Evolutionary conservation across 257 asterid species (phyloP).

Genomic region (Ajuga chamaepitys): DNA sequence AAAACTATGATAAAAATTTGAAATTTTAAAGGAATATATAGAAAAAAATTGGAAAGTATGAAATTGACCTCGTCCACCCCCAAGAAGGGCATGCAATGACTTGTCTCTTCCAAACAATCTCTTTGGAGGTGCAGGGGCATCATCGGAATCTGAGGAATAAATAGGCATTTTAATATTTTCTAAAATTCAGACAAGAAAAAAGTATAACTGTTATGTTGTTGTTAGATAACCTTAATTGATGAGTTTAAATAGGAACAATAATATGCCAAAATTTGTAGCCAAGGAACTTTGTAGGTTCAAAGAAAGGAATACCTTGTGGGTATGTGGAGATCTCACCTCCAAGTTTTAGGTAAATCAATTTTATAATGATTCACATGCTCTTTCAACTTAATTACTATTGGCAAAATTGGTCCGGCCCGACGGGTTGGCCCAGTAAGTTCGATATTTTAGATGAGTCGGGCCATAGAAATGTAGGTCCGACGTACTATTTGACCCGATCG

Average conservation of each 20-base stretch:
- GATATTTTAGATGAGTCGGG: no score
- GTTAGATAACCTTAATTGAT: neutral
- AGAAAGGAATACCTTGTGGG: conserved; percentile 40
- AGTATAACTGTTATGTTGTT: neutral
- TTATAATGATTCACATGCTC: conserved; percentile 4
- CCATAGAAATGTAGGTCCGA: no score
- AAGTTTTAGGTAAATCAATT: conserved; percentile 5
- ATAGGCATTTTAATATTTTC: conserved; percentile 34
- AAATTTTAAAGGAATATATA: neutral
- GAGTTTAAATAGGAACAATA: conserved; percentile 15
- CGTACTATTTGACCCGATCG: no score
- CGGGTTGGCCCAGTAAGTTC: no score
- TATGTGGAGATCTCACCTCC: conserved; percentile 15
- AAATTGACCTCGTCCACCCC: conserved; percentile 62
- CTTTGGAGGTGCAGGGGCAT: conserved; percentile 19
- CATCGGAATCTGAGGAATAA: conserved; percentile 57
- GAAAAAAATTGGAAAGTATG: neutral
- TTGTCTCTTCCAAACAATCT: conserved; percentile 48
- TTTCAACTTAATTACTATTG: neutral
- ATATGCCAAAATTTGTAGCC: conserved; percentile 30
- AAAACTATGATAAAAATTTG: neutral
- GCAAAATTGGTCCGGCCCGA: neutral
- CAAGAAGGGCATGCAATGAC: conserved; percentile 49
- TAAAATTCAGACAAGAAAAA: neutral
- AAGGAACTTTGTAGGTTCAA: conserved; percentile 25